Evolutionary conservation across 352 stramenopile species (phyloP), one percentile per base, ranked within the genome.

Genomic region (Pilasporangium apinafurcum): DNA sequence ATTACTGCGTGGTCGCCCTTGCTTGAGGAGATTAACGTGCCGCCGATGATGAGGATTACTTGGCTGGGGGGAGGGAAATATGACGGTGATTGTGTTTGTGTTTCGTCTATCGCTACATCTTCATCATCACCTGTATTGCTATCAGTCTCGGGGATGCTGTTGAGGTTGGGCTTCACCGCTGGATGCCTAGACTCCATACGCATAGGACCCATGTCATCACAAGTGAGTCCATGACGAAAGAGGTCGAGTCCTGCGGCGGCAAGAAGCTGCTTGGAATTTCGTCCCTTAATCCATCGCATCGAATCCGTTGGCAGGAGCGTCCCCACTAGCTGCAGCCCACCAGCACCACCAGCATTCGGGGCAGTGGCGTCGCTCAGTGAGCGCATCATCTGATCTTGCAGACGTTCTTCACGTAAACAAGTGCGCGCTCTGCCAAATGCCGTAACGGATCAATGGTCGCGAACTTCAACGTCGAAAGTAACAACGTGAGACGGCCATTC

Each of bases 181-280:
- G 65, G 73, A 31, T 80, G 69, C 2, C 62, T 59, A 31, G 64
- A 53, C 29, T 60, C 62, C 14, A 55, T 50, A 4, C 49, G 55
- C 16, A 49, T 54, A 21, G 72, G 56, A n/a, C 61, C 59, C 37
- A 73, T 33, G 32, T 62, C 64, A 31, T 83, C 62, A 36, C 82
- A 64, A 39, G 63, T 54, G 29, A 87, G 55, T 1, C 75, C 67
- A 17, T 76, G 49, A 29, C 75, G 68, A 42, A 87, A 85, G 44
- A 87, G 72, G 18, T 83, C 67, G 26, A 69, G 62, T 0, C 75
- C 75, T 2, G 71, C 75, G n/a, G 61, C 56, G 0, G 75, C 75
- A 16, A 87, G 53, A 20, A 80, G 59, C 41, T 56, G 17, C 29
- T 41, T 51, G 17, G 32, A 29, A 33, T 43, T 44, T 44, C 47